Base-by-base conservation (phyloP, 1,284 basidiomycete genomes). In the Moesziomyces globuligerus region DNA sequence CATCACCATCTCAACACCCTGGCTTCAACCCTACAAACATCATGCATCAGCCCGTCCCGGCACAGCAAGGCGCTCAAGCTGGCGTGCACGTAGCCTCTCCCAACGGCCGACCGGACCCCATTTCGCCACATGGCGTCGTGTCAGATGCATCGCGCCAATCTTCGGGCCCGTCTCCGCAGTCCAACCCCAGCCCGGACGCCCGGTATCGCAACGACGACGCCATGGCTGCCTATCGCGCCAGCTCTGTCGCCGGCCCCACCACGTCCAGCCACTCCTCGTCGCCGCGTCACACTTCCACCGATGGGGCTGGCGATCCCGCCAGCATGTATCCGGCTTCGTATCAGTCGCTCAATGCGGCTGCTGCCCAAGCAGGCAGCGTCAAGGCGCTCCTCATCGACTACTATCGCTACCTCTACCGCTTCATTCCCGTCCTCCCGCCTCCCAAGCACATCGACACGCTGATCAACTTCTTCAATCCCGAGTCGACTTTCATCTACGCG, bases 331-430 rank as follows among this genome's bases (percentile, higher is more conserved):
- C 42, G 29, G 29, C 54, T 32, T 62, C 55, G 9, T 58, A 43
- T 43, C 58, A 51, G 40, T 32, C 47, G 11, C 18, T 62, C 20
- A 56, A 69, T 18, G 59, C 66, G 7, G 55, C 56, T 1, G 67
- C 60, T 9, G 56, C 60, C 8, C 50, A 60, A 44, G 56, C 53
- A 15, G 66, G 53, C 15, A 60, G 52, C 32, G 57, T 72, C 40
- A 52, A 57, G 44, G 26, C 59, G 32, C 61, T 76, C 9, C 48
- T 76, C 20, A 51, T 49, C 29, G 75, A 77, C n/a, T 79, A 72
- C 61, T 79, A 77, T 54, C 72, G 67, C 55, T 71, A 72, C 41
- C 62, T 79, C 18, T 77, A 79, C 48, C 73, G 76, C 42, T 79
- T 79, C 67, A 72, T 79, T 17, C 75, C 76, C 1, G 65, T 79